Percentiles rank a stretch among this genome's conserved stretches.
Evolutionary conservation across 768 basidiomycete genomes (phyloP).

Genomic region (Xerocomellus intermedius): DNA sequence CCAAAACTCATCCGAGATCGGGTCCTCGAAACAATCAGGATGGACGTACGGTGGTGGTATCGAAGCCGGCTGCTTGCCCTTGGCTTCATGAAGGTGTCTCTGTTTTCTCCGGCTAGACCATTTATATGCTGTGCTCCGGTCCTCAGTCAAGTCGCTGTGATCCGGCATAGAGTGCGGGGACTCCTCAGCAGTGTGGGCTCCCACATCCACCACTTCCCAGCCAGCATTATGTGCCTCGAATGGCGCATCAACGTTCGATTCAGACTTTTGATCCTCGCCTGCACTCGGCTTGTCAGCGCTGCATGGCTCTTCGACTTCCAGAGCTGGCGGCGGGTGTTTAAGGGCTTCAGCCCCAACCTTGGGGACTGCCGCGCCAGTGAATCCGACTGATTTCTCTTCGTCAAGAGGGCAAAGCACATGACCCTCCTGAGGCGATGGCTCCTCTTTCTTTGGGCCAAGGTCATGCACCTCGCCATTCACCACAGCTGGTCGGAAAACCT

Average conservation of each 20-base stretch:
- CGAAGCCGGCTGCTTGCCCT: constrained; percentile 57
- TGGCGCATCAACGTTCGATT: background rate
- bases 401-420: constrained; percentile 52
- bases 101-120: constrained; percentile 56
- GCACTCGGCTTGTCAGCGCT: constrained; percentile 29
- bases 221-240: constrained; percentile 39
- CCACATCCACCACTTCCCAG: constrained; percentile 43
- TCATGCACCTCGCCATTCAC: background rate
- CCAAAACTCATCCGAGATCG: constrained; percentile 86
- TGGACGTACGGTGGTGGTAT: constrained; percentile 71
- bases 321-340: constrained; percentile 40
- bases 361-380: constrained; percentile 62
- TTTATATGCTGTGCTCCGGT: constrained; percentile 48
- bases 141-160: constrained; percentile 44
- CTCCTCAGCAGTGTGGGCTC: constrained; percentile 42
- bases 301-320: constrained; percentile 29
- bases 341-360: constrained; percentile 68
- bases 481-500: constrained; percentile 37
- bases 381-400: constrained; percentile 51
- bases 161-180: constrained; percentile 47
- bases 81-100: constrained; percentile 54
- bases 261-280: constrained; percentile 15
- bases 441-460: constrained; percentile 14
- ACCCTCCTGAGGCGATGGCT: constrained; percentile 45
- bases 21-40: constrained; percentile 82